Evolutionary conservation across 345 rosid genomes (phyloP), one percentile per base, ranked within the genome.

Genomic region (Raphanus raphanistrum): DNA sequence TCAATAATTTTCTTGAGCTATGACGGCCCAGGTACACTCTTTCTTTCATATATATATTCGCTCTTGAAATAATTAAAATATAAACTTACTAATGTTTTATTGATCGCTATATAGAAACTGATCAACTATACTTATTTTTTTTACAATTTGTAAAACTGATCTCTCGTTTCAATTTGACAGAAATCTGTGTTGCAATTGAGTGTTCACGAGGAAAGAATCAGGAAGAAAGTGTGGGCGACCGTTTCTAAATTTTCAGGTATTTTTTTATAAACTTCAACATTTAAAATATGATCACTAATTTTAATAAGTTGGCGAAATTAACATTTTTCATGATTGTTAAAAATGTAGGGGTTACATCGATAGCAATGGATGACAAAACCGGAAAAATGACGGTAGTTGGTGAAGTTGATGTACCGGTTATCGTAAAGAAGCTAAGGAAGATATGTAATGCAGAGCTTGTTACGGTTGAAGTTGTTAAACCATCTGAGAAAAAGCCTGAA

Each of bases 321-420:
- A 68, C 29, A 28, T 38, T 5, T n/a, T 11, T 28, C 59, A 16
- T 26, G 33, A 27, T 10, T 63, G 52, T 12, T 45, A 12, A 45
- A 45, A 45, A 45, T 16, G 10, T 43, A 76, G 80, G 92, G 68
- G 88, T 90, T 38, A 82, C 81, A 5, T 86, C 92, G 1, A 63
- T 89, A 15, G 7, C 86, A 38, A 16, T 86, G 70, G 91, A 90
- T 67, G 75, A 80, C 76, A 87, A 90, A 83, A 88, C 88, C 29
- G 81, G 82, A 73, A 86, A 89, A 68, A 25, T 89, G 82, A 90
- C 93, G 2, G 80, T 87, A 32, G 76, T 77, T 4, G 93, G 93
- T 38, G 84, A 80, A 28, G 32, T 85, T 6, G 96, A 88, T 81
- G 76, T 90, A 11, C 78, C 85, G 1, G 0, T 0, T 2, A 62